A percentile compares a stretch with the other conserved stretches of the same genome.
Conservation (phyloP, 805 yeast species). For the Candida orba region DNA sequence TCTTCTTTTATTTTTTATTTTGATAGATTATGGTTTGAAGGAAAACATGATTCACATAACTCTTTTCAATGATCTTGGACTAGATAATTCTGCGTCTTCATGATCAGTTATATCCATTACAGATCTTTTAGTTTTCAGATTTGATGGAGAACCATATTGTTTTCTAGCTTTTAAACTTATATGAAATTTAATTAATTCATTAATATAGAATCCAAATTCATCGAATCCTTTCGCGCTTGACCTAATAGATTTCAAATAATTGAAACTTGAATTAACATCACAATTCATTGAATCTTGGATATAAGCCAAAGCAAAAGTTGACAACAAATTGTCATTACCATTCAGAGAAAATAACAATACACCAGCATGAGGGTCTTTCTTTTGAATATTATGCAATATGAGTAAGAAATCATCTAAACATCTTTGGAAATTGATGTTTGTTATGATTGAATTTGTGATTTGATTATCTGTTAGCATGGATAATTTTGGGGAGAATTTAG, state of each 20-base stretch:
- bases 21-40: too few species aligned
- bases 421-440: constrained; percentile 21
- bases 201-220: constrained; percentile 17
- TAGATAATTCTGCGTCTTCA: constrained; percentile 18
- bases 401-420: constrained; percentile 17
- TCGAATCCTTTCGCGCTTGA: constrained; percentile 20
- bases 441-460: constrained; percentile 18
- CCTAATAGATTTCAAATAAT: constrained; percentile 21
- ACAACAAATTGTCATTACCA: constrained; percentile 23
- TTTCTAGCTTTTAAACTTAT: constrained; percentile 16
- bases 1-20: too few species aligned
- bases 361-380: constrained; percentile 21
- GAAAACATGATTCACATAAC: constrained; percentile 7
- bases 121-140: constrained; percentile 18
- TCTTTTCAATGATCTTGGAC: constrained; percentile 22
- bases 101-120: constrained; percentile 19
- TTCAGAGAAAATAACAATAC: constrained; percentile 22
- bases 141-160: constrained; percentile 10
- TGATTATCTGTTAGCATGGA: constrained; percentile 15
- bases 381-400: constrained; percentile 15
- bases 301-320: constrained; percentile 18
- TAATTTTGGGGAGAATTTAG: constrained; percentile 20
- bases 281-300: constrained; percentile 20
- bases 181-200: constrained; percentile 19
- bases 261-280: constrained; percentile 17